These are phyloP conservation scores for Truncatella angustata DNA, from an alignment of 2,329 filamentous ascomycete genomes.

Conservation along the genomic window DNA sequence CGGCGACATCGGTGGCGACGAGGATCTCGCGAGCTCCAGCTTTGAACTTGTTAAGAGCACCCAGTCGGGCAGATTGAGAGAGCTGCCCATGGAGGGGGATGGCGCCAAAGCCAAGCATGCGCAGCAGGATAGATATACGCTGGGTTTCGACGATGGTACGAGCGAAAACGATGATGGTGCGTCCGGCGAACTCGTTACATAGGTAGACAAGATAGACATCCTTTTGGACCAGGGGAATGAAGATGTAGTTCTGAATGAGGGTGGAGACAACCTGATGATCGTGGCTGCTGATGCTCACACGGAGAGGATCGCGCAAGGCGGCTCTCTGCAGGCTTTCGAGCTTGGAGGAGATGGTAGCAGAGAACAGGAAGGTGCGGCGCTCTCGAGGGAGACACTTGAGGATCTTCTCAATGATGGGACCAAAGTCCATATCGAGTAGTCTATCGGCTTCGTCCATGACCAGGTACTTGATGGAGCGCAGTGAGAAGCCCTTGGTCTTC, in stretches of 20 bases:
- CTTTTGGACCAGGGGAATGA: conserved; percentile 84
- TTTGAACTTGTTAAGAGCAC: conserved; percentile 87
- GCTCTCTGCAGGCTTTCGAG: conserved; percentile 91
- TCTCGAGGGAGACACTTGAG: conserved; percentile 82
- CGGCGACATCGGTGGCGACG: conserved; percentile 91
- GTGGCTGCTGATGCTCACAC: conserved; percentile 76
- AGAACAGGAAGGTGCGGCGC: conserved; percentile 83
- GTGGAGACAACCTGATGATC: conserved; percentile 92
- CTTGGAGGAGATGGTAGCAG: conserved; percentile 90
- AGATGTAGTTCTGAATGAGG: conserved; percentile 80
- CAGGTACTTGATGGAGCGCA: conserved; percentile 78
- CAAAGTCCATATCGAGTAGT: conserved; percentile 90
- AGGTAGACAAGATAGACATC: conserved; percentile 87
- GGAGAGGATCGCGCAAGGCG: conserved; percentile 78
- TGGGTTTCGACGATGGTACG: conserved; percentile 91
- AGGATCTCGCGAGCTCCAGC: conserved; percentile 78
- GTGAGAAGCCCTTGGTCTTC: conserved; percentile 93
- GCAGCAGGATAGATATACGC: conserved; percentile 77
- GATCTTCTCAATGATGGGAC: conserved; percentile 88
- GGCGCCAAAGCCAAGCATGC: conserved; percentile 81
- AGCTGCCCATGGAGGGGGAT: conserved; percentile 93
- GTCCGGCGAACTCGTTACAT: conserved; percentile 82
- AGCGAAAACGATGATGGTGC: conserved; percentile 86
- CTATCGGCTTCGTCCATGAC: conserved; percentile 96
- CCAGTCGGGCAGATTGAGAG: conserved; percentile 81